Evolutionary conservation across 1,284 basidiomycete genomes (phyloP), one percentile per base, ranked within the genome.

Genomic region (Cryptococcus sp.): DNA sequence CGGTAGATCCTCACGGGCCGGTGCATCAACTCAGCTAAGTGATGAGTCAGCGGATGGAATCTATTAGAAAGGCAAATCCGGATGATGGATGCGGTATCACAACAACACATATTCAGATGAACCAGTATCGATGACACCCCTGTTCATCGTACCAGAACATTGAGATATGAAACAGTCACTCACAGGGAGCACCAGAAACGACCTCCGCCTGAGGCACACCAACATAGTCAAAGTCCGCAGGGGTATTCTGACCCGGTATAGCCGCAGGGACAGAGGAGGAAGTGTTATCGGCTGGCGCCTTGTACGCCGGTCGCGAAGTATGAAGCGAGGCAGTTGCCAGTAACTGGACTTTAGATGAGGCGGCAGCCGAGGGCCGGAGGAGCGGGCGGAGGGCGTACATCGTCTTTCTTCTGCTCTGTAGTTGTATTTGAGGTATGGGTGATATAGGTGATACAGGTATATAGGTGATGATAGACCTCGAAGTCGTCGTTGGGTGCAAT

Each of bases 1-100:
- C 93, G 89, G 82, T 87, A 99, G 77, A 99, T 93, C 59, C 94
- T 87, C 40, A 98, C 94, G 25, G 85, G 81, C 50, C 95, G 90
- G 75, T 92, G 87, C 62, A 86, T 86, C 61, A 98, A 85, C 77
- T 96, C 88, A 66, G 80, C 92, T 93, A 65, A 47, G n/a, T 7
- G 8, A 13, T 22, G 2, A 2, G 8, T 15, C 42, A 45, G 42
- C 42, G 7, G 5, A 19, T 11, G 42, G 22, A 25, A 25, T 25
- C 25, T 25, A 25, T 6, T 15, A 22, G 42, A 11, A 22, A 3
- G 11, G 22, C 25, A 25, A 6, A 25, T 45, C n/a, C 7, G n/a
- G 42, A n/a, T n/a, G 10, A 6, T 25, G 25, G 25, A 25, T n/a
- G 42, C n/a, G 5, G 42, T 15, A 50, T 35, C 30, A 35, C 30